Base-by-base conservation (phyloP, 2,329 filamentous ascomycete genomes). In the Helminthosporium solani region DNA sequence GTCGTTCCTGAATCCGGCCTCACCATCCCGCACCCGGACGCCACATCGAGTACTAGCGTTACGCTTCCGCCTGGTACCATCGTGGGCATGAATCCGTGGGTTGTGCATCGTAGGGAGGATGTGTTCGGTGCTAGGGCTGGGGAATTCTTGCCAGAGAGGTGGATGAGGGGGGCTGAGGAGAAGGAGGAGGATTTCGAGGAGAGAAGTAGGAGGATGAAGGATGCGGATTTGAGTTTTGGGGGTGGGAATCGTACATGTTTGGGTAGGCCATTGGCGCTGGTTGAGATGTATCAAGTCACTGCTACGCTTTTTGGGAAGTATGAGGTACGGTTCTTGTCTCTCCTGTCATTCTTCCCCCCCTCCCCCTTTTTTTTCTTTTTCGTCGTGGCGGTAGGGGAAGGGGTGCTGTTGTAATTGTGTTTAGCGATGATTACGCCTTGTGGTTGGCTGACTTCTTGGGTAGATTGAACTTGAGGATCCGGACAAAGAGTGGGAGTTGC, bases 221-320 rank as follows among this genome's bases (percentile, higher is more conserved):
- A 60, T 11, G 58, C 58, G 2, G 61, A 67, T 38, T 43, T 68
- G 49, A 42, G 57, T 9, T 70, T 67, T 45, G 66, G 65, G 5
- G 49, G 49, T 3, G 65, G 66, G 3, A 64, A 61, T 23, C 51
- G 64, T 5, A 50, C 56, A 5, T 70, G 66, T 48, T 40, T 68
- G 14, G 66, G 64, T 1, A 47, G 54, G 6, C 53, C 59, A 23
- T 37, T 68, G 23, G 66, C 63, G 27, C 34, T 60, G 31, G 54
- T 66, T 4, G 63, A 70, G 50, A 36, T 67, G 41, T 59, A 57
- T 34, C 84, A 84, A 70, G 73, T 83, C 28, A 64, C 81, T 28
- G 78, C 79, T 3, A 74, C 78, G 28, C 46, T 80, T 37, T 68
- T 77, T 50, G 56, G 53, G 7, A 66, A 54, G 33, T 80, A 77